These are phyloP conservation scores for Aureobasidium sp. DNA, from an alignment of 2,329 filamentous ascomycete genomes.

Conservation along the genomic window DNA sequence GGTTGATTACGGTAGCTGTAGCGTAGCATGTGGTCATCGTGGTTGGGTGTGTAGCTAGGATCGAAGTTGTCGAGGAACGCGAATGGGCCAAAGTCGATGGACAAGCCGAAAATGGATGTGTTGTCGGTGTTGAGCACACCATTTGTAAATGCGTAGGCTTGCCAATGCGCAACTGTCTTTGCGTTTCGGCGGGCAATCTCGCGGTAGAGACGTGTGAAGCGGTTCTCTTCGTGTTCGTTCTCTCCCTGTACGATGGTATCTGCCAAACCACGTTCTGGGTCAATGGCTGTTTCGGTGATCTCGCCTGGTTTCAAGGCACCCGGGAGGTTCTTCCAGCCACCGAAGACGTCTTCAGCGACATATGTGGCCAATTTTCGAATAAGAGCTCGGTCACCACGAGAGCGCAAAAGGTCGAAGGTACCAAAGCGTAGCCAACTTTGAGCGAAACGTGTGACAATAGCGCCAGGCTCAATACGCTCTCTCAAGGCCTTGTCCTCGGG, in stretches of 20 bases:
- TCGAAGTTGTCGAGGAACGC: slow-evolving; percentile 98
- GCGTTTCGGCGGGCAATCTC: slow-evolving; percentile 84
- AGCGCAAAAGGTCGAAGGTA: slow-evolving; percentile 89
- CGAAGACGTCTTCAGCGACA: slow-evolving; percentile 78
- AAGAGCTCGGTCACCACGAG: slow-evolving; percentile 68
- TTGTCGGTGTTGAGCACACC: slow-evolving; percentile 98
- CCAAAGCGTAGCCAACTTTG: slow-evolving; percentile 87
- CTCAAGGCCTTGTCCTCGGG: slow-evolving; percentile 66
- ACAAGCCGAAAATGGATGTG: slow-evolving; percentile 81
- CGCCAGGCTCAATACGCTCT: slow-evolving; percentile 79
- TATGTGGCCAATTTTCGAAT: slow-evolving; percentile 73
- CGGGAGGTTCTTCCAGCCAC: slow-evolving; percentile 80
- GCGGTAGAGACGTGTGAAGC: slow-evolving; percentile 79
- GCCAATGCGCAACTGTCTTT: slow-evolving; percentile 83
- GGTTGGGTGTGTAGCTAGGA: slow-evolving; percentile 89
- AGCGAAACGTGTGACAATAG: slow-evolving; percentile 87
- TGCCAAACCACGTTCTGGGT: slow-evolving; percentile 31
- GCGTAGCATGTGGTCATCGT: slow-evolving; percentile 80
- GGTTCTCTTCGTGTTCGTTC: slow-evolving; percentile 63
- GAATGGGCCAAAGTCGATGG: slow-evolving; percentile 92
- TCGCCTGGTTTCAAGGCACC: slow-evolving; percentile 44
- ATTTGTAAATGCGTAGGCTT: slow-evolving; percentile 99
- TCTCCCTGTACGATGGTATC: slow-evolving; percentile 59
- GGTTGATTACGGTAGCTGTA: slow-evolving; percentile 94
- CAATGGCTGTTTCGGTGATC: slow-evolving; percentile 42